Evolutionary conservation across 2,329 filamentous ascomycete genomes (phyloP).

Genomic region (Nigrospora sphaerica): DNA sequence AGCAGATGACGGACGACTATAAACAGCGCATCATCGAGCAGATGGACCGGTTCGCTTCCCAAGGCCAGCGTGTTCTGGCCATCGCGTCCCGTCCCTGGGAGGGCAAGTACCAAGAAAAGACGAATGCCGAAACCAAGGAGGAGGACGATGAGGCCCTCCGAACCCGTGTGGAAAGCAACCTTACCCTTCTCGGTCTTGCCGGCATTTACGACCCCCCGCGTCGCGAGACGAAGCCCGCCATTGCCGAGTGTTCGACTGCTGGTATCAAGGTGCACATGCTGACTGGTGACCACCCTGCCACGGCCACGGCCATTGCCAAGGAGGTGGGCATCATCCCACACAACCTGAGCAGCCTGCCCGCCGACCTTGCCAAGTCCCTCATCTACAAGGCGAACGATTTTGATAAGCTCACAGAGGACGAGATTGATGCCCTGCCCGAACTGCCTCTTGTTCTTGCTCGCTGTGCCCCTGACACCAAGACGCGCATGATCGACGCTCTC

Average conservation of each 20-base stretch:
- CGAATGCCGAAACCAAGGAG: constrained; percentile 15
- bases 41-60: constrained; percentile 53
- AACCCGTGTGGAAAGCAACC: constrained; percentile 54
- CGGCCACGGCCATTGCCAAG: constrained; percentile 68
- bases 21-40: constrained; percentile 43
- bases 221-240: constrained; percentile 67
- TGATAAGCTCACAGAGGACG: constrained; percentile 65
- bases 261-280: constrained; percentile 80
- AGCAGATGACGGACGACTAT: constrained; percentile 41
- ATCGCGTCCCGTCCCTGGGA: constrained; percentile 58
- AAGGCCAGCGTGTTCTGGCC: constrained; percentile 66
- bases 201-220: constrained; percentile 85
- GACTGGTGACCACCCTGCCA: constrained; percentile 75
- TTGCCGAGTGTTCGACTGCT: constrained; percentile 62
- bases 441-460: constrained; percentile 77
- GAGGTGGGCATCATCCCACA: constrained; percentile 71
- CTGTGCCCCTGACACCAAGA: constrained; percentile 80
- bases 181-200: constrained; percentile 73
- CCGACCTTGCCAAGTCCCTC: constrained; percentile 57
- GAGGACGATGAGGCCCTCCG: constrained; percentile 44
- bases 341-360: constrained; percentile 52
- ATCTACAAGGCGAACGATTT: constrained; percentile 74
- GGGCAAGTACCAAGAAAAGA: constrained; percentile 33
- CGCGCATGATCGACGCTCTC: constrained; percentile 83
- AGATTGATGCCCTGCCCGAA: constrained; percentile 69